phyloP scores from a whole-genome alignment of 148 eudicot species.

The Rhododendron williamsianum region DNA sequence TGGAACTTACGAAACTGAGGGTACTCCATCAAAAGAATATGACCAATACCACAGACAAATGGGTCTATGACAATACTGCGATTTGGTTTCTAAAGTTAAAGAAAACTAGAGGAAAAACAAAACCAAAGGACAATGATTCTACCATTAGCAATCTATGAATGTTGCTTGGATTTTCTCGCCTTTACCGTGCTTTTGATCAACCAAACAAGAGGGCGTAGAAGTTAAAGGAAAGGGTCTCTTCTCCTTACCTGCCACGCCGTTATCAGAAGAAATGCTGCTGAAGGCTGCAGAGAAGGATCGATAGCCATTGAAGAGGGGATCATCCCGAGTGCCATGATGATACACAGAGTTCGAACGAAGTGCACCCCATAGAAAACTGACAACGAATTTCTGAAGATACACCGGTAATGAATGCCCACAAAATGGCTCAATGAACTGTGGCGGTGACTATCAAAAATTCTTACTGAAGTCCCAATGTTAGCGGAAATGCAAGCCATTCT shows the following conservation, averaged over 20 bases:
- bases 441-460: background rate
- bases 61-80: background rate
- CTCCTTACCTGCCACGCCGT: slow-evolving; percentile 14
- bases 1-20: background rate
- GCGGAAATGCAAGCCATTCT: slow-evolving; percentile 28
- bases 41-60: background rate
- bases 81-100: background rate
- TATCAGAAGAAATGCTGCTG: slow-evolving; percentile 15
- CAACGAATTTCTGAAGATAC: slow-evolving; percentile 1
- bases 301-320: background rate
- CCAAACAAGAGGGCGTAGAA: background rate
- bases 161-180: background rate
- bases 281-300: slow-evolving; percentile 14
- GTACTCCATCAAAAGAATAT: background rate
- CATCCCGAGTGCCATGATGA: background rate
- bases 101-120: background rate
- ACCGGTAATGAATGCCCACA: background rate
- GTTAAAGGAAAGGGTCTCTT: background rate
- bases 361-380: background rate
- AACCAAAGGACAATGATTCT: background rate
- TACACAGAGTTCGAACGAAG: background rate
- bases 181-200: background rate
- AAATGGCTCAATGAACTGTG: slow-evolving; percentile 1
- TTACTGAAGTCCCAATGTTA: slow-evolving; percentile 17
- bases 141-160: background rate